These are phyloP conservation scores for Roridomyces roridus DNA, from an alignment of 768 basidiomycete genomes.

Conservation along the genomic window DNA sequence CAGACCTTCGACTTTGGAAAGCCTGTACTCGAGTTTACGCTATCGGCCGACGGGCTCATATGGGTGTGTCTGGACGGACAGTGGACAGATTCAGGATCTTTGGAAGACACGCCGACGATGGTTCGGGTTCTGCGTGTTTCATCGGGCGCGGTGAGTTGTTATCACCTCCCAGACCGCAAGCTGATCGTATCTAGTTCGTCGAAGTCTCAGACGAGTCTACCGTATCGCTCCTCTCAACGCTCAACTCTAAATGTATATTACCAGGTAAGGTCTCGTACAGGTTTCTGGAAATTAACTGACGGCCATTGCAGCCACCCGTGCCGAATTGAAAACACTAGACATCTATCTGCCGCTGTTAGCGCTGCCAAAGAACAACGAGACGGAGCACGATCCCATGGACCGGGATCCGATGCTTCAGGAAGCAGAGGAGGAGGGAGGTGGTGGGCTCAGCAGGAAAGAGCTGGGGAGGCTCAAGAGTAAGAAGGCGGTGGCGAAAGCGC, in stretches of 20 bases:
- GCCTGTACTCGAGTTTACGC: constrained; percentile 67
- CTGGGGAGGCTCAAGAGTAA: constrained; percentile 59
- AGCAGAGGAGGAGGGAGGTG: constrained; percentile 20
- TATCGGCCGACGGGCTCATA: constrained; percentile 42
- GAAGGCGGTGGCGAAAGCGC: constrained; percentile 46
- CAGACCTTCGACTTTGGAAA: constrained; percentile 54
- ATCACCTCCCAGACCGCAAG: neutral
- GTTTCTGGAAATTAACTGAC: neutral
- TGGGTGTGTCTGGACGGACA: constrained; percentile 46
- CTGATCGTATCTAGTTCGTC: constrained; percentile 37
- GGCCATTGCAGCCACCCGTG: constrained; percentile 48
- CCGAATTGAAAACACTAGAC: constrained; percentile 59
- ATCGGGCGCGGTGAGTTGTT: constrained; percentile 43
- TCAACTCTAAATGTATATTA: constrained; percentile 52
- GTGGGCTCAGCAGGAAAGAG: constrained; percentile 47
- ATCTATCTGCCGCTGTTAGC: constrained; percentile 62
- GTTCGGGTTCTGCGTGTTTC: constrained; percentile 40
- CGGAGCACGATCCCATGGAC: constrained; percentile 48
- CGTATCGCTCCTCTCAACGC: constrained; percentile 44
- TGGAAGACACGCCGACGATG: constrained; percentile 20
- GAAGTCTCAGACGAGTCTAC: constrained; percentile 31
- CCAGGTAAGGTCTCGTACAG: constrained; percentile 44
- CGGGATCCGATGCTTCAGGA: constrained; percentile 26
- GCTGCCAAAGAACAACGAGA: constrained; percentile 65
- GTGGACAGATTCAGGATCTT: constrained; percentile 26